Evolutionary conservation across 2,329 filamentous ascomycete species (phyloP), one percentile per base, ranked within the genome.

Genomic region (Botryotinia globosa): DNA sequence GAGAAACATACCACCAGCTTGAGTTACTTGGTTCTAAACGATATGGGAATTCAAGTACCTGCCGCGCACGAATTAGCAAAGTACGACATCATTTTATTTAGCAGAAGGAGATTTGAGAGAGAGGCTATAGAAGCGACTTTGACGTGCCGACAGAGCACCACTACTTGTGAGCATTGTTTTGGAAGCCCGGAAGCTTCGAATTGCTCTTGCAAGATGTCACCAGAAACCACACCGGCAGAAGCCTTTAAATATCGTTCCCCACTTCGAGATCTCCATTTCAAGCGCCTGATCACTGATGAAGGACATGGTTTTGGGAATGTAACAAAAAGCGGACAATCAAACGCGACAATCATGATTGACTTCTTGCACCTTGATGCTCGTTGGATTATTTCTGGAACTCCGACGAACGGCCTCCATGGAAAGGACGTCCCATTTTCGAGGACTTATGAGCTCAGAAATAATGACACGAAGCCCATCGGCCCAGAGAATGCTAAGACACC

Each of bases 331-430:
- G 84, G 84, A 69, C 88, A 85, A 76, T 93, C 89, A 62, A 85
- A 87, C 58, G 78, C 89, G 8, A 82, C 88, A 32, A 79, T 83
- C 3, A 84, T 85, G 2, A 80, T 90, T 1, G 85, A 90, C 29
- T 80, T 80, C 20, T 80, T 91, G n/a, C 82, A 86, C 18, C 83
- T 94, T 25, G 90, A 94, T 64, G 88, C 93, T 29, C 89, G 92
- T 16, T 98, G 95, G 95, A 89, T 97, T 6, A 91, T 97, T 0
- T 97, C 93, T 1, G 95, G 95, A 72, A 98, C 95, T 0, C 95
- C 95, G 3, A 94, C 94, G 0, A 91, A 90, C 74, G 93, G 94
- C 16, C 84, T 98, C 0, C 93, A 94, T 72, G 94, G 94, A 0
- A 87, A 94, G 0, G 89, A 93, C 74, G 73, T 75, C n/a, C 70